Conservation (phyloP, 257 asterid genomes). For the Przewalskia tangutica region DNA sequence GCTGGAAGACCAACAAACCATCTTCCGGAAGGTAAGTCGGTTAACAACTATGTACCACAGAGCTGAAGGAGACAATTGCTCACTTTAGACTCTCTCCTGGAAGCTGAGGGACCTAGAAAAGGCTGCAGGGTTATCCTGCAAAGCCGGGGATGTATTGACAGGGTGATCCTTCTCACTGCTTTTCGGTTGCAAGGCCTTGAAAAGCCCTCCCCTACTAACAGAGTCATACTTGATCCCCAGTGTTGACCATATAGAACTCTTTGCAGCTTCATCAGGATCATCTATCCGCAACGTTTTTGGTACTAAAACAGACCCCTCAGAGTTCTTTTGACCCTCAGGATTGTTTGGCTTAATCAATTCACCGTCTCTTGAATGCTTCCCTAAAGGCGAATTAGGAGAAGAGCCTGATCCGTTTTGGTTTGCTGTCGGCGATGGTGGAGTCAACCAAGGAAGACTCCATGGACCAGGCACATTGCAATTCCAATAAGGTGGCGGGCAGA, state of each 20-base stretch:
- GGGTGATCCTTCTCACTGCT: constrained; percentile 18
- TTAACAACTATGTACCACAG: neutral
- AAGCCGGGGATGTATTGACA: constrained; percentile 14
- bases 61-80: neutral
- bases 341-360: constrained; percentile 30
- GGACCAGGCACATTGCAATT: constrained; percentile 42
- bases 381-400: constrained; percentile 38
- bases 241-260: constrained; percentile 79
- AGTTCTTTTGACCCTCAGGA: constrained; percentile 12
- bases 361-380: constrained; percentile 67
- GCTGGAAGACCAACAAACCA: neutral
- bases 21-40: neutral
- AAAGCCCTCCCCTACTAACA: constrained; percentile 38
- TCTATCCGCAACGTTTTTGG: constrained; percentile 75
- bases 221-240: constrained; percentile 60
- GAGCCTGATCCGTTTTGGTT: constrained; percentile 19
- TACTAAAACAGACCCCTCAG: constrained; percentile 36
- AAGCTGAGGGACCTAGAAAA: constrained; percentile 59
- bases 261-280: constrained; percentile 83
- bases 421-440: constrained; percentile 25
- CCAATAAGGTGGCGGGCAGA: constrained; percentile 62
- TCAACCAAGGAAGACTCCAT: constrained; percentile 54
- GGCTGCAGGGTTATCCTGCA: constrained; percentile 83
- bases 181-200: constrained; percentile 58
- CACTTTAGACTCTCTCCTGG: constrained; percentile 38